Evolutionary conservation across 2,329 filamentous ascomycete genomes (phyloP), one percentile per base, ranked within the genome.

Genomic region (Dactylellina sp.): DNA sequence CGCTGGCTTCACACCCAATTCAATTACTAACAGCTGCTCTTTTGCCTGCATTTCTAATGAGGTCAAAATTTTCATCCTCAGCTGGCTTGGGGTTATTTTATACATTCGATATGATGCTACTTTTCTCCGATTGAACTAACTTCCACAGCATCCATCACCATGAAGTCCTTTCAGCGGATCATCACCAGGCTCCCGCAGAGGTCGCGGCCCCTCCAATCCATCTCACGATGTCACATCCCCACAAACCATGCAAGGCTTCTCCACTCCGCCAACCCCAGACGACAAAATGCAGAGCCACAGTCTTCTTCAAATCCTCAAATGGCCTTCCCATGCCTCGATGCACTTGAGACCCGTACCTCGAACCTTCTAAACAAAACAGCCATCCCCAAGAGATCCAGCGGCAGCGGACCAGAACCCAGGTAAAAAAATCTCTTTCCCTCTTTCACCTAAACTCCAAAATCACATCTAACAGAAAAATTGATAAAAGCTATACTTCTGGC

Each of bases 241-340:
- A 61, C 47, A 11, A 66, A 66, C 25, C 60, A 37, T n/a, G 14
- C 25, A n/a, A 65, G 46, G 25, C 22, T 25, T 16, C 37, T 65
- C 14, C 55, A 47, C 28, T 32, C 28, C 28, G 28, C 28, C 28
- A 9, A 4, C 28, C 9, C 28, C 28, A 32, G 9, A 32, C 28
- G 28, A 32, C 28, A 32, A 32, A 32, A 32, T 32, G 28, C 28
- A 32, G 28, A 32, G 9, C 9, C 28, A 9, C 28, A 32, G 9
- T 6, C 53, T 1, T 59, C 60, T 5, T 91, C 91, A 2, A 96
- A 96, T 79, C 91, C 92, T 2, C 90, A 92, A 77, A 90, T 96
- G 85, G 89, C 91, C 0, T 97, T 97, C 78, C 93, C 93, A 1
- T 97, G 93, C 80, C 89, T 97, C 49, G 93, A 97, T 79, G 92